phyloP scores from a whole-genome alignment of 176 grass and related monocot species.

The Triticum timopheevii region DNA sequence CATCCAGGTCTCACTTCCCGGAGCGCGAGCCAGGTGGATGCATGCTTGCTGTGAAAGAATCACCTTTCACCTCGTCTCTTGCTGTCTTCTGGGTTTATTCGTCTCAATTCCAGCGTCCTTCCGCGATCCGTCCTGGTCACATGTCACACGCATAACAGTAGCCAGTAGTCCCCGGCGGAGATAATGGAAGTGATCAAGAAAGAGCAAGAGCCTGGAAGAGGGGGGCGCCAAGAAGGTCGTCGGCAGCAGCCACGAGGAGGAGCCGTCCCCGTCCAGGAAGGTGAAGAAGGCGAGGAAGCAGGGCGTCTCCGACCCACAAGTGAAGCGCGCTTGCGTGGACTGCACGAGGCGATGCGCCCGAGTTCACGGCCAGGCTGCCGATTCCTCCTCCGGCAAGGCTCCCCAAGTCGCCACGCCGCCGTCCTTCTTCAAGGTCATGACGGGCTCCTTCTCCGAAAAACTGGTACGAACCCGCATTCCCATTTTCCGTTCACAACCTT shows the following conservation, averaged over 20 bases:
- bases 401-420: neutral
- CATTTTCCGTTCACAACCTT: neutral
- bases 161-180: neutral
- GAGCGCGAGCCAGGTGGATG: constrained; percentile 3
- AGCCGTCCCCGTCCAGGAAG: neutral
- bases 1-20: constrained; percentile 10
- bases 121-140: neutral
- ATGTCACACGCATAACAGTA: neutral
- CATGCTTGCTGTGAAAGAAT: neutral
- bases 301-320: constrained; percentile 8
- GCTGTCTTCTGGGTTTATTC: neutral
- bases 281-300: constrained; percentile 23
- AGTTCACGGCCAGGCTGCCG: constrained; percentile 18
- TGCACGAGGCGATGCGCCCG: constrained; percentile 42
- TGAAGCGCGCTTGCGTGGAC: constrained; percentile 42
- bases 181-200: constrained; percentile 10
- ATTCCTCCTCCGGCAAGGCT: constrained; percentile 2
- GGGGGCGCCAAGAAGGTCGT: neutral
- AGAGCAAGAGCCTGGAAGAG: constrained; percentile 7
- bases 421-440: constrained; percentile 87
- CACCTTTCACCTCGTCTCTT: neutral
- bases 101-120: neutral
- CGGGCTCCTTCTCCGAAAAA: constrained; percentile 53
- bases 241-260: neutral
- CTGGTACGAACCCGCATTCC: constrained; percentile 32